Evolutionary conservation across 805 yeast genomes (phyloP).

Genomic region (Hermanozyma aechmeae): DNA sequence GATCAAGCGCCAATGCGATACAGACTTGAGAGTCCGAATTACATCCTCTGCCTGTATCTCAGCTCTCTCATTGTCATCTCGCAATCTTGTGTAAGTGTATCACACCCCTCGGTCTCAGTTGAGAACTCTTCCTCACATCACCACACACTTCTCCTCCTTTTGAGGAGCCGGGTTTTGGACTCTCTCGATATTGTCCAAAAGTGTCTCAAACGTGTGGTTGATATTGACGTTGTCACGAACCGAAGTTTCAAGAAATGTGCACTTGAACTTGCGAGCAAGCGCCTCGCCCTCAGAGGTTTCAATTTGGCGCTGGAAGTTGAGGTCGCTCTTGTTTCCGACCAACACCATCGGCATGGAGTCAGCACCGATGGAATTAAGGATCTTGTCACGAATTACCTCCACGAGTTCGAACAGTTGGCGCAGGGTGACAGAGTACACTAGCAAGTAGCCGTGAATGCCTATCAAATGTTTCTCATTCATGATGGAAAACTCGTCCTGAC

Average conservation of each 20-base stretch:
- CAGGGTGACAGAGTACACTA: conserved; percentile 77
- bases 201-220: conserved; percentile 49
- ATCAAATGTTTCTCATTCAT: conserved; percentile 71
- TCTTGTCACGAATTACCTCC: conserved; percentile 72
- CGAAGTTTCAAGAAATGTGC: conserved; percentile 39
- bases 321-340: conserved; percentile 12
- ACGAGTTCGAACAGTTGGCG: conserved; percentile 70
- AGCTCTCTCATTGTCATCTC: no score
- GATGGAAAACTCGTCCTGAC: conserved; percentile 82
- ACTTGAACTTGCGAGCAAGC: conserved; percentile 34
- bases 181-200: conserved; percentile 48
- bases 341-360: conserved; percentile 40
- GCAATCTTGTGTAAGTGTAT: no score
- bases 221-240: conserved; percentile 40
- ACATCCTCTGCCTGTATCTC: no score
- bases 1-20: no score
- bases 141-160: conserved; percentile 41
- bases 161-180: conserved; percentile 44
- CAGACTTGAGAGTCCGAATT: no score
- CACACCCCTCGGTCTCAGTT: no score
- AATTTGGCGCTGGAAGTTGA: conserved; percentile 11
- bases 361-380: conserved; percentile 54
- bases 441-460: conserved; percentile 75
- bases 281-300: conserved; percentile 22
- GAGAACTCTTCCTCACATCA: no score